Evolutionary conservation across 176 grass and related monocot genomes (phyloP).

Genomic region (Leersia perrieri): DNA sequence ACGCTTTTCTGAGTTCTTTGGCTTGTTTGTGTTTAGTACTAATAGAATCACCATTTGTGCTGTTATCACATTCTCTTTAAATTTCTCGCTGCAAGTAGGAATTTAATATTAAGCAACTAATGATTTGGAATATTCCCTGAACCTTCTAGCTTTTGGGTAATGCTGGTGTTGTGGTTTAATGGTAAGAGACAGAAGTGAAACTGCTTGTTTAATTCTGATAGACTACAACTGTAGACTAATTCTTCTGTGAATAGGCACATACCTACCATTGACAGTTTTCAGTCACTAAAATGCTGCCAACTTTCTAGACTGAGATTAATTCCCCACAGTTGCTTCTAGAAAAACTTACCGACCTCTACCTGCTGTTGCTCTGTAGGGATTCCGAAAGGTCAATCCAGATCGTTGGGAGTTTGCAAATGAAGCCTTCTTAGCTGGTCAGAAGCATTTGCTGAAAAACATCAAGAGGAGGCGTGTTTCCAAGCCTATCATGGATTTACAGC

Average conservation of each 20-base stretch:
- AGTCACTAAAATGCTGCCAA: neutral
- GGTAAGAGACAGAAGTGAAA: neutral
- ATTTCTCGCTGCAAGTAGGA: neutral
- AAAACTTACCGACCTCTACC: neutral
- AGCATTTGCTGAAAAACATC: constrained; percentile 47
- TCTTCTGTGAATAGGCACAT: neutral
- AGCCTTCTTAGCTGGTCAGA: constrained; percentile 47
- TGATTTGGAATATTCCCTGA: neutral
- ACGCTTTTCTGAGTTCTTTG: neutral
- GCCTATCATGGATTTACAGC: neutral
- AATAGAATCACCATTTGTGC: neutral
- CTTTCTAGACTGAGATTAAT: neutral
- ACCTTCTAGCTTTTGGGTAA: neutral
- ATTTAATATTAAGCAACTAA: neutral
- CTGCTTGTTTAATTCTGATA: neutral
- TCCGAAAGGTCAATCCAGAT: constrained; percentile 48
- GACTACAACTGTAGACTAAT: neutral
- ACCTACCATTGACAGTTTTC: neutral
- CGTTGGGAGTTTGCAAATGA: constrained; percentile 54
- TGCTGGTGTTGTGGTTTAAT: neutral
- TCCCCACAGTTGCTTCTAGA: neutral
- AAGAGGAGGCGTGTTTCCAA: constrained; percentile 36
- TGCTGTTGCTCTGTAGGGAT: constrained; percentile 37
- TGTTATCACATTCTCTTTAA: neutral
- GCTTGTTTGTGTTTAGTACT: neutral